Base-by-base conservation (phyloP, 2,329 filamentous ascomycete genomes). In the Cercospora nicotianae region DNA sequence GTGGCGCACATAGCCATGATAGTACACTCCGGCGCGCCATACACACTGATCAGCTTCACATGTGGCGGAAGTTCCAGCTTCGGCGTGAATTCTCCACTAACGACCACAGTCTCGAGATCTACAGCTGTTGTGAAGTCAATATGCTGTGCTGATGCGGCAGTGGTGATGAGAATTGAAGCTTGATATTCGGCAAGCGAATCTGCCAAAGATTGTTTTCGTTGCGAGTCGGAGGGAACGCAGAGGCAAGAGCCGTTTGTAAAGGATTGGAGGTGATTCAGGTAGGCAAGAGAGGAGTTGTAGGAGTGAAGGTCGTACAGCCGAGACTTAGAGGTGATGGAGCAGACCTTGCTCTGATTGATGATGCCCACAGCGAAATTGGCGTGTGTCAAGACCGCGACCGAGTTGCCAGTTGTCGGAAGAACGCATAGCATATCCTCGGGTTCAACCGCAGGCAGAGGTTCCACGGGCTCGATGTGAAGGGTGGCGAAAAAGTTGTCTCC, bases 131-230 rank as follows among this genome's bases (percentile, higher is more conserved):
- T 18, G 3, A 36, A 30, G 3, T 45, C 30, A 0, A 80, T 79
- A 16, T 81, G 77, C 1, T 85, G 64, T 0, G 80, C 79, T 12
- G 79, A 78, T 0, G 86, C 84, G 12, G 90, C 81, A 0, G 88
- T 89, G 73, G 87, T 81, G 70, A 85, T 82, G 0, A 83, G 83
- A 80, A 83, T 3, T 80, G 79, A 39, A 88, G 85, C 0, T 33
- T 57, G 53, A 12, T 60, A 60, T 0, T 42, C 20, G 20, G 53
- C 30, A 31, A 71, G 59, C 42, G 81, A 83, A 2, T 81, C 82
- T 1, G 80, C 77, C 4, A 89, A 78, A 62, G 88, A 83, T 59
- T 83, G 81, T 42, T 84, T 75, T 5, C 85, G 81, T 55, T 88
- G 85, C 1, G 82, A 76, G 0, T 85, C 59, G 16, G 23, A 65